A percentile compares a stretch with the other conserved stretches of the same genome.
Evolutionary conservation across 2,329 filamentous ascomycete genomes (phyloP).

Genomic region (Fusarium sp.): DNA sequence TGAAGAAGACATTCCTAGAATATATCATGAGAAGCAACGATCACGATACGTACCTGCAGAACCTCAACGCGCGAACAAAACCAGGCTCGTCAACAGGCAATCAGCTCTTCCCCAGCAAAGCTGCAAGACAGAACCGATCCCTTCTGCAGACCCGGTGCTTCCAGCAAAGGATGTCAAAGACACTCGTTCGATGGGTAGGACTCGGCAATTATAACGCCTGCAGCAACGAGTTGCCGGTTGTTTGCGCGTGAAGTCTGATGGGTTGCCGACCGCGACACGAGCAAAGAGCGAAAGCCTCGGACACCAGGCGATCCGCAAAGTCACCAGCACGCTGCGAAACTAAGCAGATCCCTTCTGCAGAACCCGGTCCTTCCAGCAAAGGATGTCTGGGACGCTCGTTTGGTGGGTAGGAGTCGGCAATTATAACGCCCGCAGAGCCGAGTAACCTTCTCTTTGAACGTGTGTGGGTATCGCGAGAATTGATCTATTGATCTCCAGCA

Average conservation of each 20-base stretch:
- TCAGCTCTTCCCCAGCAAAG: constrained; percentile 9
- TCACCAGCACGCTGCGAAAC: constrained; percentile 21
- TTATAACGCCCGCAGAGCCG: constrained; percentile 19
- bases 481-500: neutral
- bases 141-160: constrained; percentile 28
- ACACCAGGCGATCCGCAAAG: constrained; percentile 8
- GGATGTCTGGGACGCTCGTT: neutral
- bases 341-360: constrained; percentile 9
- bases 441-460: neutral
- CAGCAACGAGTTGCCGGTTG: constrained; percentile 3
- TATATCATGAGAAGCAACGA: constrained; percentile 4
- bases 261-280: neutral
- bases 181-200: constrained; percentile 25
- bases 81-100: constrained; percentile 19
- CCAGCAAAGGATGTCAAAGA: constrained; percentile 5
- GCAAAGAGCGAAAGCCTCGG: constrained; percentile 10
- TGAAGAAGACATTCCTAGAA: constrained; percentile 10
- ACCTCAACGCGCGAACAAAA: neutral
- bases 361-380: constrained; percentile 28
- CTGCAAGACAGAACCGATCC: constrained; percentile 16
- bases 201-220: constrained; percentile 25
- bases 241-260: neutral
- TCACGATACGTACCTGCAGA: constrained; percentile 3
- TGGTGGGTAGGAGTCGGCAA: constrained; percentile 26
- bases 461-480: neutral